phyloP scores from a whole-genome alignment of 768 basidiomycete genomes.

The Rhodocollybia butyracea region DNA sequence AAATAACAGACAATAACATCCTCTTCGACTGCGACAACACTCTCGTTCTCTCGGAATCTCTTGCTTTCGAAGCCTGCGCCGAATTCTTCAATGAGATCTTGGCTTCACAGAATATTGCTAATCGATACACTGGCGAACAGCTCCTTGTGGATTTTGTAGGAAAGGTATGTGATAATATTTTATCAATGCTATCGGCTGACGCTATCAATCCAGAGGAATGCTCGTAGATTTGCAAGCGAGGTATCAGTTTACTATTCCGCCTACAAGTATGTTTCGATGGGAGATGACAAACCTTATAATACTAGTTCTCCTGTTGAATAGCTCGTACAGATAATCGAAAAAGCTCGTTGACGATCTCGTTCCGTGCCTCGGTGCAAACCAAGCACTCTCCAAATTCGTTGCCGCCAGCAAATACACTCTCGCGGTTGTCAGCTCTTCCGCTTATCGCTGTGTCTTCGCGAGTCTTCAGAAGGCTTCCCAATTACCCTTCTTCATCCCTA shows the following conservation, averaged over 20 bases:
- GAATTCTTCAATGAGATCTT: constrained; percentile 22
- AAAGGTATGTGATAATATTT: constrained; percentile 4
- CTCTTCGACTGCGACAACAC: constrained; percentile 25
- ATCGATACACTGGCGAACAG: constrained; percentile 20
- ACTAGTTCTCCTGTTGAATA: not conserved
- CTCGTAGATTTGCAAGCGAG: constrained; percentile 17
- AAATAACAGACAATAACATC: constrained; percentile 17
- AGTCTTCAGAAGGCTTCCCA: constrained; percentile 19
- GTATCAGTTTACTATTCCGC: constrained; percentile 13
- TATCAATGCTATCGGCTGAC: no score
- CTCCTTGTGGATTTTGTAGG: constrained; percentile 21
- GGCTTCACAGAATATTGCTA: constrained; percentile 11
- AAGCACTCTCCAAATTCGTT: constrained; percentile 11
- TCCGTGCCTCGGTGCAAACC: constrained; percentile 17
- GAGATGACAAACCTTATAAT: constrained; percentile 32
- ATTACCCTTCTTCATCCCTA: constrained; percentile 15
- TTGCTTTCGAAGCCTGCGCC: constrained; percentile 23
- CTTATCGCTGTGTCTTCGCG: constrained; percentile 18
- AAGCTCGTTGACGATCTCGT: constrained; percentile 49
- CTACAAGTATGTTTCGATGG: constrained; percentile 18
- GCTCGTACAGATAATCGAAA: constrained; percentile 37
- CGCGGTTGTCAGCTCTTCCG: constrained; percentile 22
- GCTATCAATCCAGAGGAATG: constrained; percentile 4
- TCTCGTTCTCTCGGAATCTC: constrained; percentile 19
- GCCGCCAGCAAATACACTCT: constrained; percentile 11